Percentiles rank a stretch among this genome's conserved stretches.
phyloP scores from a whole-genome alignment of 495 filamentous ascomycete genomes.

The Podospora bellae-mahoneyi region DNA sequence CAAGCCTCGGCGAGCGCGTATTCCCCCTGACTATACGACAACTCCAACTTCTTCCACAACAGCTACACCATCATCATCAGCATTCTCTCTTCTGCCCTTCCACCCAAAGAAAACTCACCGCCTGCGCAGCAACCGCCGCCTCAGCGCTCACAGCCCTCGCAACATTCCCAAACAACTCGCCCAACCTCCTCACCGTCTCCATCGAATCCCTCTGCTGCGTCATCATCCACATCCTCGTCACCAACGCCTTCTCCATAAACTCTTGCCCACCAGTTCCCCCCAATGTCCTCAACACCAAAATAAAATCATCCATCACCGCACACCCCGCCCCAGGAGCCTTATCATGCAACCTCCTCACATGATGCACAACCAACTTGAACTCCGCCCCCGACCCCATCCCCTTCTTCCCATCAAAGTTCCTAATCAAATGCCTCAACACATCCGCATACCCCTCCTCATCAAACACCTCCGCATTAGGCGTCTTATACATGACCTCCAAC shows the following conservation, averaged over 20 bases:
- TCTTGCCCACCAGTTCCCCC: slow-evolving; percentile 33
- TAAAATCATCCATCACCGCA: slow-evolving; percentile 58
- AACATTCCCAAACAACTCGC: slow-evolving; percentile 23
- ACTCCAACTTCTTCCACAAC: slow-evolving; percentile 72
- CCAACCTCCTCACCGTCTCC: slow-evolving; percentile 23
- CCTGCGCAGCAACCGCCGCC: slow-evolving; percentile 67
- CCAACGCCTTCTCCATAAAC: slow-evolving; percentile 62
- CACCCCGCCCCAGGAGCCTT: slow-evolving; percentile 52
- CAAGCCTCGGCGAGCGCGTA: slow-evolving; percentile 60
- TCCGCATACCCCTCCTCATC: slow-evolving; percentile 49
- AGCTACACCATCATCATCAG: slow-evolving; percentile 47
- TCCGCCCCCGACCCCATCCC: slow-evolving; percentile 47
- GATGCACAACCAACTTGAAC: slow-evolving; percentile 67
- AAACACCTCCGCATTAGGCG: slow-evolving; percentile 41
- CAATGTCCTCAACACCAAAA: slow-evolving; percentile 43
- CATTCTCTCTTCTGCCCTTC: background rate
- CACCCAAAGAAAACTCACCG: slow-evolving; percentile 43
- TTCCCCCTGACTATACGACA: slow-evolving; percentile 49
- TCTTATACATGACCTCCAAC: slow-evolving; percentile 58
- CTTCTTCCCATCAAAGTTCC: slow-evolving; percentile 44
- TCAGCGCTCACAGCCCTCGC: slow-evolving; percentile 45
- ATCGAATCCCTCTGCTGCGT: slow-evolving; percentile 37
- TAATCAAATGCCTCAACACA: slow-evolving; percentile 54
- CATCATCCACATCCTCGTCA: slow-evolving; percentile 60
- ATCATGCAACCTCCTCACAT: slow-evolving; percentile 62